A percentile compares a stretch with the other conserved stretches of the same genome.
Conservation (phyloP, 176 grass and related monocot species). For the Dactylis glomerata region DNA sequence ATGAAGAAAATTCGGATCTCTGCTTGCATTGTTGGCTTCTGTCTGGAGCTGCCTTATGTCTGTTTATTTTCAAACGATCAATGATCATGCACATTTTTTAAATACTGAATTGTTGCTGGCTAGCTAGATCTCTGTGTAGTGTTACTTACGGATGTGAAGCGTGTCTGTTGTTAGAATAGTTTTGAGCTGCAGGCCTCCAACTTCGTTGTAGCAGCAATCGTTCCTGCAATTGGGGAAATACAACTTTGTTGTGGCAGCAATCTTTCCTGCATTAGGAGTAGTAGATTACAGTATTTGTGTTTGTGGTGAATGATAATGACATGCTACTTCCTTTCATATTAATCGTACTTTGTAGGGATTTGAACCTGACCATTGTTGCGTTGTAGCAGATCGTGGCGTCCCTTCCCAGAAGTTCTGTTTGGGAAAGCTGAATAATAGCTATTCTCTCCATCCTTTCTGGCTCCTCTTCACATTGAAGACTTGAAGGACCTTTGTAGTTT, state of each 20-base stretch:
- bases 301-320: neutral
- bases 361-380: neutral
- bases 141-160: neutral
- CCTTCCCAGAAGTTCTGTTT: neutral
- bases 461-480: neutral
- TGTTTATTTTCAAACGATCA: neutral
- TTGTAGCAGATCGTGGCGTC: constrained; percentile 20
- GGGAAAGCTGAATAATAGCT: neutral
- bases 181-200: too few relatives aligned
- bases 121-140: neutral
- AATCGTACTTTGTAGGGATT: neutral
- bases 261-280: neutral
- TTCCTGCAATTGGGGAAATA: neutral
- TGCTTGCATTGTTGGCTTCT: neutral
- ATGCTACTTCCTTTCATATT: neutral
- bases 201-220: too few relatives aligned
- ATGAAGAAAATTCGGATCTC: neutral
- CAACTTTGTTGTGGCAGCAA: neutral
- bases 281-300: neutral
- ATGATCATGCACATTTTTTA: neutral
- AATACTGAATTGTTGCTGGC: neutral
- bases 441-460: neutral
- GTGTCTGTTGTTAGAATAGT: neutral
- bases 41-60: neutral
- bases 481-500: constrained; percentile 15